phyloP scores from a whole-genome alignment of 345 rosid genomes.

The Carallia pectinifolia region DNA sequence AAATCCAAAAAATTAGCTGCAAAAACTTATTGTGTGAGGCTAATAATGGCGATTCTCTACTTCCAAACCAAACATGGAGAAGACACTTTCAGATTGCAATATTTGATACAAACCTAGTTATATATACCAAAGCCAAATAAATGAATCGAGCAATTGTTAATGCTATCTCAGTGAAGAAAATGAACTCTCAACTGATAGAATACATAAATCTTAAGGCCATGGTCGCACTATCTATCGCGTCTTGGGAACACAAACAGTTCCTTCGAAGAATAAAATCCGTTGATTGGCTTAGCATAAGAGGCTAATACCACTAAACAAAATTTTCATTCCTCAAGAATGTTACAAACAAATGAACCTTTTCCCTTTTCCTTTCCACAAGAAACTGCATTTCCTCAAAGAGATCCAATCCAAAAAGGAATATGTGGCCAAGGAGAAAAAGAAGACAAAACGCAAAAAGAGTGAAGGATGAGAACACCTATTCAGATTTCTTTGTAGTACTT shows the following conservation, averaged over 20 bases:
- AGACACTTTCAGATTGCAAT: no score
- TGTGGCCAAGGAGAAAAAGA: not conserved
- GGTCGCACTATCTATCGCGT: no score
- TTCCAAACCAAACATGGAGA: no score
- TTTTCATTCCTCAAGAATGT: conserved; percentile 24
- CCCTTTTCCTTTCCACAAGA: not conserved
- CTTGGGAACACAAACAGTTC: no score
- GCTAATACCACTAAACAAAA: conserved; percentile 9
- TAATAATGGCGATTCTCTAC: no score
- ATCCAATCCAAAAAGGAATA: no score
- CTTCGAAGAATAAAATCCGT: not conserved
- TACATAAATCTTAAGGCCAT: not conserved
- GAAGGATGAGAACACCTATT: conserved; percentile 30
- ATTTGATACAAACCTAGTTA: no score
- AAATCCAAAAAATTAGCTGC: no score
- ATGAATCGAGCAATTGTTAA: no score
- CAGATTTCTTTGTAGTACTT: conserved; percentile 41
- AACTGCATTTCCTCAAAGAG: not conserved
- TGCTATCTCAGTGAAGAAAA: not conserved
- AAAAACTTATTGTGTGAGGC: no score
- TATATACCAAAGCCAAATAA: no score
- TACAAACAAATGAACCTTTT: conserved; percentile 10
- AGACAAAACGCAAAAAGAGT: not conserved
- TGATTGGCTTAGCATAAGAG: not conserved
- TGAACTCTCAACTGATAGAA: not conserved